A percentile compares a stretch with the other conserved stretches of the same genome.
Conservation (phyloP, 2,329 filamentous ascomycete species). For the Huntiella savannae region DNA sequence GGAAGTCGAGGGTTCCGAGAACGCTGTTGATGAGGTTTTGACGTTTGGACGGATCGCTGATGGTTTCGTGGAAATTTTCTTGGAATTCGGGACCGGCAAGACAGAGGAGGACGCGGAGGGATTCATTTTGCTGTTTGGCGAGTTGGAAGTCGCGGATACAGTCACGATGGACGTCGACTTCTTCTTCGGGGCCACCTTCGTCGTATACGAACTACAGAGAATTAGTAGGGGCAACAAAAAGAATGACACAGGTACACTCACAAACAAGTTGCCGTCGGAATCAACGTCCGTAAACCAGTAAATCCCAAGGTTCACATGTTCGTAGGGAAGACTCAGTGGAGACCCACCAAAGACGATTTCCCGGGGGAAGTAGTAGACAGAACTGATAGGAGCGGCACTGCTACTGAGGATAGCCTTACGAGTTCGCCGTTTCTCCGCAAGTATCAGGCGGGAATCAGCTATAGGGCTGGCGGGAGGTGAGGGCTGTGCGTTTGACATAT, state of each 20-base stretch:
- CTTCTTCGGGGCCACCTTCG: not conserved
- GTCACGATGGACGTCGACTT: not conserved
- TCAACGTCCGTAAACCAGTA: no score
- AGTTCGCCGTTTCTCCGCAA: no score
- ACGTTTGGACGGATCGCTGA: not conserved
- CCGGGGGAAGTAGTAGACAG: no score
- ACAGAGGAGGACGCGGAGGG: conserved; percentile 4
- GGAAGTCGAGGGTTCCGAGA: not conserved
- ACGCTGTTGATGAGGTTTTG: not conserved
- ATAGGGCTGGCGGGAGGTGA: no score
- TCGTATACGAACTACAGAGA: not conserved
- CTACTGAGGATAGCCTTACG: no score
- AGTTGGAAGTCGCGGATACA: conserved; percentile 1
- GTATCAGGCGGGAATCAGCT: no score
- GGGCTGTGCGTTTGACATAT: no score
- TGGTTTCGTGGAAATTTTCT: not conserved
- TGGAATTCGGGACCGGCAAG: conserved; percentile 2
- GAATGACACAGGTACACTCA: no score
- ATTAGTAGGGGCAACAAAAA: no score
- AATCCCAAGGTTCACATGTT: not conserved
- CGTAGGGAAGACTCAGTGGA: not conserved
- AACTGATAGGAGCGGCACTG: no score
- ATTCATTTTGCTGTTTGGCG: not conserved
- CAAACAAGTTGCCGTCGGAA: no score
- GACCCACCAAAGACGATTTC: no score